Percentiles rank a stretch among this genome's conserved stretches.
phyloP scores from a whole-genome alignment of 1,139 yeast genomes.

The Suhomyces bribrorum region DNA sequence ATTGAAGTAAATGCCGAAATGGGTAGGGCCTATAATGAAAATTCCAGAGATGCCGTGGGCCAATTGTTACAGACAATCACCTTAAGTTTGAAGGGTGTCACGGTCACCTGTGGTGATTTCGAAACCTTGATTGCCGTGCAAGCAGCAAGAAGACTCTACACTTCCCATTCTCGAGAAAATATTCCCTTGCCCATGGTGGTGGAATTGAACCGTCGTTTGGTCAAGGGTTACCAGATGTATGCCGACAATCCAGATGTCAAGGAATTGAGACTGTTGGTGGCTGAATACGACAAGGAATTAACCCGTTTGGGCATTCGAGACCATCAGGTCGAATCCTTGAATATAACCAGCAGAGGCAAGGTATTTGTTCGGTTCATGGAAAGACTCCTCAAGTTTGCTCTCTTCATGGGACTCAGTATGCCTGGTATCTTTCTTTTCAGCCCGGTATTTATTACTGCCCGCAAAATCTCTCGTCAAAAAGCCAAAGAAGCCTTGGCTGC shows the following conservation, averaged over 20 bases:
- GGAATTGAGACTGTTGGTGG: conserved; percentile 58
- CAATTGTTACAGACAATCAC: conserved; percentile 70
- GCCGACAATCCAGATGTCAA: conserved; percentile 71
- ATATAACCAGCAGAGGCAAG: conserved; percentile 45
- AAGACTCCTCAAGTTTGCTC: conserved; percentile 54
- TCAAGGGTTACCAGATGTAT: conserved; percentile 73
- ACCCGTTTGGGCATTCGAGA: conserved; percentile 77
- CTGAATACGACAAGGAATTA: conserved; percentile 67
- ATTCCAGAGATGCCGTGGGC: conserved; percentile 23
- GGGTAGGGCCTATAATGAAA: conserved; percentile 15
- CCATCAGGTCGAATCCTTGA: conserved; percentile 79
- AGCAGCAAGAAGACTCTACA: conserved; percentile 85
- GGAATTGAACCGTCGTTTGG: conserved; percentile 85
- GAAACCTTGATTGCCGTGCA: conserved; percentile 91
- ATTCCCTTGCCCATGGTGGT: conserved; percentile 77
- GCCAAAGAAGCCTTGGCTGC: conserved; percentile 81
- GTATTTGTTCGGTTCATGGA: conserved; percentile 50
- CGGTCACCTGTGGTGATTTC: conserved; percentile 89
- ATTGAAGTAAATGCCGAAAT: conserved; percentile 62
- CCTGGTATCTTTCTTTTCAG: conserved; percentile 86
- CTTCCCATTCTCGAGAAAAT: conserved; percentile 19
- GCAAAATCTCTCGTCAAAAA: conserved; percentile 67
- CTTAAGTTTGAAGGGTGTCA: conserved; percentile 79
- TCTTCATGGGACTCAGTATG: conserved; percentile 63
- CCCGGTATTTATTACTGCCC: conserved; percentile 84